phyloP scores from a whole-genome alignment of 768 basidiomycete species.

The Mycena leptocephala region DNA sequence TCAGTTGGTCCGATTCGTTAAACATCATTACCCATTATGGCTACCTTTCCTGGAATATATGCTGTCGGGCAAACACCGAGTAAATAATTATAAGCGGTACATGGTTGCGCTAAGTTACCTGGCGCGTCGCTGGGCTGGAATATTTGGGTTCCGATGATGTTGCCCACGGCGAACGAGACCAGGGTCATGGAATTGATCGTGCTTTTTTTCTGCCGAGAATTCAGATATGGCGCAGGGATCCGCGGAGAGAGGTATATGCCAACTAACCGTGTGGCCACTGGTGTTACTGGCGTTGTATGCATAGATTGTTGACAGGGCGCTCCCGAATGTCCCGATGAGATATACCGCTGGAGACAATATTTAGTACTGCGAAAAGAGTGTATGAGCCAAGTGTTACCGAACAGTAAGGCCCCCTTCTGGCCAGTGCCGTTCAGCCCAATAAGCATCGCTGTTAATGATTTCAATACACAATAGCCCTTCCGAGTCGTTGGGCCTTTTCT shows the following conservation, averaged over 20 bases:
- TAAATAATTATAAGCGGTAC: neutral
- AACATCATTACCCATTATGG: too few species aligned
- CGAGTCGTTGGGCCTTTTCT: neutral
- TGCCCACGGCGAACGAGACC: conserved; percentile 69
- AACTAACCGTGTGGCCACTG: conserved; percentile 64
- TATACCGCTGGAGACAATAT: conserved; percentile 49
- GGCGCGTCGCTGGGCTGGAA: conserved; percentile 77
- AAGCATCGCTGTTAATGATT: conserved; percentile 57
- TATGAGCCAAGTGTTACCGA: conserved; percentile 58
- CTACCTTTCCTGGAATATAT: conserved; percentile 79
- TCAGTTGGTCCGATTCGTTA: too few species aligned
- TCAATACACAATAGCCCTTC: neutral
- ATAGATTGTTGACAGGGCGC: conserved; percentile 72
- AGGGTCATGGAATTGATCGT: conserved; percentile 77
- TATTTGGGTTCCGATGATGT: conserved; percentile 76
- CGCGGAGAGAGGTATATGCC: neutral
- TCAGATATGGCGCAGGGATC: neutral
- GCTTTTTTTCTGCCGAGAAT: conserved; percentile 65
- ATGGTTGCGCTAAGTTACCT: too few species aligned
- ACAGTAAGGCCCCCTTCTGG: conserved; percentile 68
- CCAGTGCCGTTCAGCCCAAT: conserved; percentile 68
- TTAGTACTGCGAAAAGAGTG: neutral
- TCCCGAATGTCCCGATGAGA: conserved; percentile 71
- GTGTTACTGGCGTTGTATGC: conserved; percentile 79
- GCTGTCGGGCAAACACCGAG: too few species aligned